Base-by-base conservation (phyloP, 2,329 filamentous ascomycete species). In the Rhynchosporium graminicola region DNA sequence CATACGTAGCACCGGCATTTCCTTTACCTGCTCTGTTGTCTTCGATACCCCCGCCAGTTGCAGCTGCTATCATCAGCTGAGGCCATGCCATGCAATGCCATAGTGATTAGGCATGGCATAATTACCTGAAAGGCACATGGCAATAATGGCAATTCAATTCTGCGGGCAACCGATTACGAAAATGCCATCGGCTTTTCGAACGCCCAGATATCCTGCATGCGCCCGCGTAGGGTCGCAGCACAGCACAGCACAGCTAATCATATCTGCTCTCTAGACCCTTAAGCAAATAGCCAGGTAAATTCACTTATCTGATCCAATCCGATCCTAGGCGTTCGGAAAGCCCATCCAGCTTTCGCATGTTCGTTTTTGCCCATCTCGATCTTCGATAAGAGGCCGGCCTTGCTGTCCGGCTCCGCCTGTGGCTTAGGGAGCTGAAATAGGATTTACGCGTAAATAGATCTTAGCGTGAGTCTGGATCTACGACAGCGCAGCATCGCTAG, bases 231-330 rank as follows among this genome's bases (percentile, higher is more conserved):
- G 20, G 13, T 26, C n/a, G 8, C n/a, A 46, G 43, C 8, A 28
- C n/a, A 46, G 43, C n/a, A 46, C 43, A 46, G 43, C 43, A n/a
- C 36, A 42, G 57, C 64, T 66, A 48, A 66, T 57, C 20, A 46
- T 51, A n/a, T 20, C 20, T 20, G 20, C 20, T 59, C 48, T 63
- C 63, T 59, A 67, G 65, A 67, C 64, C 47, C 63, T 62, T 20
- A 59, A 65, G 13, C 52, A 65, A 26, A 60, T 67, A n/a, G 52
- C 59, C 57, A 65, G 66, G 66, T 68, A 63, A 20, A 20, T 20
- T 20, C 40, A 64, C 64, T 5, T 36, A 6, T 36, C 33, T 36
- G 33, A 36, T 36, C 33, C 33, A 36, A 46, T 45, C 50, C 38
- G 28, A 46, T 47, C 52, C 51, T 43, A 40, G 42, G 46, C 15